phyloP scores from a whole-genome alignment of 2,329 filamentous ascomycete genomes.

The Colletotrichum viniferum region DNA sequence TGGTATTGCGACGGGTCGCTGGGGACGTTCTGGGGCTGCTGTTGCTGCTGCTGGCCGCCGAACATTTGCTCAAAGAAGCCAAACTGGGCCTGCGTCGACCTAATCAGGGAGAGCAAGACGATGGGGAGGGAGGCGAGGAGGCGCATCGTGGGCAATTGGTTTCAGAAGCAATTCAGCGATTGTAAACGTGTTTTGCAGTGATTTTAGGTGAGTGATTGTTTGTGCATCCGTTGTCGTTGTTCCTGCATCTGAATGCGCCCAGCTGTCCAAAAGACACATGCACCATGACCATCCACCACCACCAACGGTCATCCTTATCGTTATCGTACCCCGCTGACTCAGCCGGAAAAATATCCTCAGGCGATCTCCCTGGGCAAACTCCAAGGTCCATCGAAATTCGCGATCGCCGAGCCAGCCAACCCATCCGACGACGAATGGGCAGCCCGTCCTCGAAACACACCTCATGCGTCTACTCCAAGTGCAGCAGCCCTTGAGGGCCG shows the following conservation, averaged over 20 bases:
- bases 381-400: background rate
- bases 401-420: background rate
- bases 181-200: background rate
- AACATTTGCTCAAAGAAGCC: constrained; percentile 99
- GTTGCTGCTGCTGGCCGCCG: constrained; percentile 57
- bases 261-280: constrained; percentile 18
- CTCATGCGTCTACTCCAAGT: constrained; percentile 51
- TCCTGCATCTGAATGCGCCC: background rate
- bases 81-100: constrained; percentile 78
- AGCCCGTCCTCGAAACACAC: constrained; percentile 16
- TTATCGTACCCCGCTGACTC: constrained; percentile 18
- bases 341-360: constrained; percentile 21
- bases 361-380: constrained; percentile 6
- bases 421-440: constrained; percentile 10
- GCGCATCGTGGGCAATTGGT: constrained; percentile 33
- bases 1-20: constrained; percentile 86
- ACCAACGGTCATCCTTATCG: constrained; percentile 9
- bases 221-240: background rate
- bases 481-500: constrained; percentile 50
- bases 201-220: background rate
- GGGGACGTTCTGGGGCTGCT: constrained; percentile 71
- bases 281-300: background rate
- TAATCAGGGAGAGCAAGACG: constrained; percentile 62
- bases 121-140: constrained; percentile 33
- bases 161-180: constrained; percentile 20